Evolutionary conservation across 169 alveolate genomes (phyloP), one percentile per base, ranked within the genome.

Genomic region (Babesia bovis): DNA sequence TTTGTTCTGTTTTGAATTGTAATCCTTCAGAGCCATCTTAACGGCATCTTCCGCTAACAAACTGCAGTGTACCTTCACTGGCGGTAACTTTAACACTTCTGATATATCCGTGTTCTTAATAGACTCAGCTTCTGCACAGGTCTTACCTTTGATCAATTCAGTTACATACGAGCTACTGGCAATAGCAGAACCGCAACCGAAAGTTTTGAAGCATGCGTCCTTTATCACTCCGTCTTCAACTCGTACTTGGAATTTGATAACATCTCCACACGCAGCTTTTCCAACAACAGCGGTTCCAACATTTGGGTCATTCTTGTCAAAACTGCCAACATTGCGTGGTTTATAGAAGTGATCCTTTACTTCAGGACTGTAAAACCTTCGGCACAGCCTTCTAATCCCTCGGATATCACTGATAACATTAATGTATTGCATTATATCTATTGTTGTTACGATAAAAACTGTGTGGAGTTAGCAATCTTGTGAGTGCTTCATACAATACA

Each of bases 251-350:
- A 96, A 85, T 76, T 94, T 96, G 94, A 96, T 96, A 30, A 97
- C 99, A 78, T 96, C 99, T n/a, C 99, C 99, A 75, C 99, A 97
- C 1, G 99, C 98, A 1, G 99, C 99, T 60, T 97, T 98, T 26
- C 99, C 99, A n/a, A 97, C 99, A 32, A 96, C 81, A 2, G 99
- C 99, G n/a, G 99, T 96, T 28, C 99, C 93, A n/a, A 85, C 84
- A 33, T 68, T 63, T 19, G 91, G 90, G 63, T 90, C 94, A 42
- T 61, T 69, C 49, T 90, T 90, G 38, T 83, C 93, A 53, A 91
- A 90, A 32, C 91, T 86, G 13, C 98, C 98, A 28, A 94, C 97
- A 63, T 95, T 95, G 58, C 96, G 81, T 15, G 98, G 98, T 65
- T 95, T 94, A 73, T 90, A 74, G 87, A 95, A 95, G 90, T 95